These are phyloP conservation scores for Alternaria viburni DNA, from an alignment of 2,329 filamentous ascomycete genomes.

Conservation along the genomic window DNA sequence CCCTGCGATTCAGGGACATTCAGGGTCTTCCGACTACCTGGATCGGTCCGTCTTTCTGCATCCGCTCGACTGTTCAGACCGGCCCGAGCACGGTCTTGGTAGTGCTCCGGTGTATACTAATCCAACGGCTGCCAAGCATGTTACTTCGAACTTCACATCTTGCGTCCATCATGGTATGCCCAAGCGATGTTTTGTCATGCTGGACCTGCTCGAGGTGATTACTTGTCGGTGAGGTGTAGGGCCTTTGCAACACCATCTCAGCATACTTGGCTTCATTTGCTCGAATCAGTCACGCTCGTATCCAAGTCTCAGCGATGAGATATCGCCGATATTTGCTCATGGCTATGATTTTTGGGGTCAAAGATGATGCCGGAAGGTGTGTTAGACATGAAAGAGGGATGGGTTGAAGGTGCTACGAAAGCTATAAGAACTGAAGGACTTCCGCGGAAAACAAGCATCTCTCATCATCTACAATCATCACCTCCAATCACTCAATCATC, in stretches of 20 bases:
- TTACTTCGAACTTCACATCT: background rate
- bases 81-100: background rate
- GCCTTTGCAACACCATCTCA: background rate
- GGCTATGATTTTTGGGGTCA: background rate
- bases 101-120: background rate
- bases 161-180: background rate
- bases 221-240: background rate
- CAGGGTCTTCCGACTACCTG: background rate
- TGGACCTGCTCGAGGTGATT: background rate
- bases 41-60: background rate
- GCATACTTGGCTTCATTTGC: background rate
- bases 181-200: background rate
- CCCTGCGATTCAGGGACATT: background rate
- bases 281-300: background rate
- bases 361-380: background rate
- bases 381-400: background rate
- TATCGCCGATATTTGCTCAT: background rate
- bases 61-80: background rate
- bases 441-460: background rate
- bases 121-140: background rate
- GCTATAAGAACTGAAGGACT: background rate
- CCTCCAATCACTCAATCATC: background rate
- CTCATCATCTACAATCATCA: background rate
- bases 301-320: background rate
- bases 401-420: background rate